These are phyloP conservation scores for Scolecobasidium constrictum DNA, from an alignment of 2,329 filamentous ascomycete genomes.

Conservation along the genomic window DNA sequence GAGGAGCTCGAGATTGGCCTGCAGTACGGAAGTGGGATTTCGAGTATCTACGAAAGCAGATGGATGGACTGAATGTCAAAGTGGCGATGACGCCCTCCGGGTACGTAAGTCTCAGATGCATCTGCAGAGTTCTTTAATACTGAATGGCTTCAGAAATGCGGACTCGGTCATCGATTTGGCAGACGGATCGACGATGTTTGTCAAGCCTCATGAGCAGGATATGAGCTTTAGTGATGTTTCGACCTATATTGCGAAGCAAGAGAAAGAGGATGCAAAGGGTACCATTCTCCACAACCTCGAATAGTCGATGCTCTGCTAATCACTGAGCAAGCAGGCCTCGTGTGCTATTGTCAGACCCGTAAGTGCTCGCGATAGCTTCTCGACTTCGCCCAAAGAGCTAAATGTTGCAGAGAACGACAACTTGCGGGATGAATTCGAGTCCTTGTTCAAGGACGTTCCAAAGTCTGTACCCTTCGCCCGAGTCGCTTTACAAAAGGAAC, in stretches of 20 bases:
- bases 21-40: conserved; percentile 54
- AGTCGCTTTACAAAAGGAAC: conserved; percentile 52
- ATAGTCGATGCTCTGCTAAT: neutral
- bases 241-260: conserved; percentile 48
- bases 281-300: neutral
- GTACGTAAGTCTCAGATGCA: conserved; percentile 26
- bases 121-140: neutral
- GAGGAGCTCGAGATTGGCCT: conserved; percentile 51
- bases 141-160: conserved; percentile 41
- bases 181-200: conserved; percentile 41
- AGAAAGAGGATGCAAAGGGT: conserved; percentile 17
- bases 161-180: conserved; percentile 52
- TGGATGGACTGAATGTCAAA: conserved; percentile 52
- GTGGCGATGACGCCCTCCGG: conserved; percentile 69
- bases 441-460: conserved; percentile 55
- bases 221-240: conserved; percentile 55
- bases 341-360: conserved; percentile 63
- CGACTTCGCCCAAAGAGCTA: conserved; percentile 1
- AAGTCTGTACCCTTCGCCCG: conserved; percentile 59
- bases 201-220: conserved; percentile 60
- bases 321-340: conserved; percentile 10
- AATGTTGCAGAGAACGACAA: conserved; percentile 44
- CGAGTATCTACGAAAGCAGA: conserved; percentile 43
- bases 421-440: conserved; percentile 58
- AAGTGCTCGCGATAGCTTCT: conserved; percentile 18